Conservation (phyloP, 2,329 filamentous ascomycete genomes). For the Botrytis byssoidea region DNA sequence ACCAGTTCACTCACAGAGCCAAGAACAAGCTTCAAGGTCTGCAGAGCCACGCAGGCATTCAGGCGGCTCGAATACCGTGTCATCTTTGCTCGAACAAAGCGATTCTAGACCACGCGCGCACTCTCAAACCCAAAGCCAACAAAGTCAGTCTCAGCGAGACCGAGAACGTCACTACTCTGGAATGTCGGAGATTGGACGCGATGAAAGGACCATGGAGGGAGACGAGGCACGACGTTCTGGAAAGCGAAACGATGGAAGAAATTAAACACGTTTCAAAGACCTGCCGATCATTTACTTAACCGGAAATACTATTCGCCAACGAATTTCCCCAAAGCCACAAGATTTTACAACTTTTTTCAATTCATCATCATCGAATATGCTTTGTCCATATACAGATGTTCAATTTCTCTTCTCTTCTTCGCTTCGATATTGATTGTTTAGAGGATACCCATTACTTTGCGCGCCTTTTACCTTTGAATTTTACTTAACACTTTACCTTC, state of each 20-base stretch:
- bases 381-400: constrained; percentile 9
- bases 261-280: constrained; percentile 37
- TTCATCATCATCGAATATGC: constrained; percentile 13
- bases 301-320: not conserved
- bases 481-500: constrained; percentile 1
- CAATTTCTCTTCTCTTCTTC: constrained; percentile 14
- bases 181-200: constrained; percentile 13
- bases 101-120: constrained; percentile 30
- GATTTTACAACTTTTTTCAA: constrained; percentile 6
- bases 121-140: constrained; percentile 30
- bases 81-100: constrained; percentile 36
- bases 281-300: constrained; percentile 18
- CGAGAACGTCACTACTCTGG: constrained; percentile 12
- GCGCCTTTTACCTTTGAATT: constrained; percentile 1
- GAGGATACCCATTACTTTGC: constrained; percentile 21
- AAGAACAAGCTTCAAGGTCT: constrained; percentile 25
- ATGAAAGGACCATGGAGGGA: constrained; percentile 32
- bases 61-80: constrained; percentile 35
- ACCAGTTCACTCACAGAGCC: constrained; percentile 24
- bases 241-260: constrained; percentile 39
- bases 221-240: constrained; percentile 35
- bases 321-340: not conserved
- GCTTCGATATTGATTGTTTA: constrained; percentile 19
- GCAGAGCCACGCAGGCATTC: constrained; percentile 32
- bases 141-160: constrained; percentile 30